Evolutionary conservation across 2,329 filamentous ascomycete species (phyloP).

Genomic region (Tolypocladium album): DNA sequence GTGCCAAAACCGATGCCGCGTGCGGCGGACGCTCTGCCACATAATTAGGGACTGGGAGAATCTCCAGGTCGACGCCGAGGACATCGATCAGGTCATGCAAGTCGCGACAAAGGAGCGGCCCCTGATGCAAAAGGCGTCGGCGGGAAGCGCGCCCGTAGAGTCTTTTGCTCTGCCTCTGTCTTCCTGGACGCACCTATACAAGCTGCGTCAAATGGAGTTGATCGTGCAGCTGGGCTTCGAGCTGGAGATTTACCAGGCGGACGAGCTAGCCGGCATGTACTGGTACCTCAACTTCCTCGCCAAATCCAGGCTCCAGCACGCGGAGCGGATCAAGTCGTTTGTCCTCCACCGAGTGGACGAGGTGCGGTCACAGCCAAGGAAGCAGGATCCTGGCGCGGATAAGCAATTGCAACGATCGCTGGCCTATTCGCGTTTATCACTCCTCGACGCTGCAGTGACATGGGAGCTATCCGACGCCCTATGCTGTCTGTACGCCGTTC

Average conservation of each 20-base stretch:
- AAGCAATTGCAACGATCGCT: slow-evolving; percentile 37
- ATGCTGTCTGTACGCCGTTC: slow-evolving; percentile 52
- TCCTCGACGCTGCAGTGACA: slow-evolving; percentile 55
- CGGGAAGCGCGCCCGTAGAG: slow-evolving; percentile 30
- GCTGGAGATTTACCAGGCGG: slow-evolving; percentile 74
- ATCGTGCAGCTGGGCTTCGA: slow-evolving; percentile 91
- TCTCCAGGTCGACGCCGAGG: slow-evolving; percentile 71
- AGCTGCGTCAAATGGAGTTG: slow-evolving; percentile 78
- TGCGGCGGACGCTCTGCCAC: slow-evolving; percentile 83
- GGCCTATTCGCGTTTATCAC: slow-evolving; percentile 46
- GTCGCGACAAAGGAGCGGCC: slow-evolving; percentile 49
- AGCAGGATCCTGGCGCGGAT: slow-evolving; percentile 19
- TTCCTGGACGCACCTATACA: slow-evolving; percentile 85
- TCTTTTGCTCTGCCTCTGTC: slow-evolving; percentile 63
- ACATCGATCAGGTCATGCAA: slow-evolving; percentile 60
- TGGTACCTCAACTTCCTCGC: slow-evolving; percentile 74
- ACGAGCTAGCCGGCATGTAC: slow-evolving; percentile 84
- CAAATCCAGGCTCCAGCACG: slow-evolving; percentile 55
- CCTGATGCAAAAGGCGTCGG: slow-evolving; percentile 32
- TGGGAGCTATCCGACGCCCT: slow-evolving; percentile 45
- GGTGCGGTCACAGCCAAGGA: slow-evolving; percentile 6
- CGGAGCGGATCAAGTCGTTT: slow-evolving; percentile 63
- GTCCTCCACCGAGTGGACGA: slow-evolving; percentile 31
- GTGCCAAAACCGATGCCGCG: slow-evolving; percentile 82
- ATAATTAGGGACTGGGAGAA: slow-evolving; percentile 73